Evolutionary conservation across 768 basidiomycete genomes (phyloP).

Genomic region (Suillus occidentalis): DNA sequence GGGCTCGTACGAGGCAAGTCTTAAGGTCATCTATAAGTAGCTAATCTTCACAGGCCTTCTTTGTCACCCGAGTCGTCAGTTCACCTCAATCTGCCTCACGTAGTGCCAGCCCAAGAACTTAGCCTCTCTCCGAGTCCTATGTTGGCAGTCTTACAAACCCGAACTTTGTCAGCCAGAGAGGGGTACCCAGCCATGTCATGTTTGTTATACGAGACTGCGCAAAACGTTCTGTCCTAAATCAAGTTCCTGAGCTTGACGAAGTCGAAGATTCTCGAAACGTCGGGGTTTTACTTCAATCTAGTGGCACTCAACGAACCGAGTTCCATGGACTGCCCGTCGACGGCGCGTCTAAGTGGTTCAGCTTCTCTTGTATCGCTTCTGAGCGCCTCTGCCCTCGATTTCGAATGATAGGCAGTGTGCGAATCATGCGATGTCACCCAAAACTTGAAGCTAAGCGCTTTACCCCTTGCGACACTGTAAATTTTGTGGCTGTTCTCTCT

Average conservation of each 20-base stretch:
- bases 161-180: neutral
- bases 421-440: neutral
- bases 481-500: neutral
- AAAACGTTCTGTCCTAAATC: neutral
- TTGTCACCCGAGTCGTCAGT: neutral
- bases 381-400: neutral
- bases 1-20: too few species aligned
- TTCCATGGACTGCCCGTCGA: neutral
- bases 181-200: neutral
- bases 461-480: neutral
- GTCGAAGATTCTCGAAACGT: neutral
- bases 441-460: neutral
- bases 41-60: constrained; percentile 3
- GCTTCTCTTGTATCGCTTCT: neutral
- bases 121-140: neutral
- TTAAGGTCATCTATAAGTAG: constrained; percentile 1
- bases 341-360: neutral
- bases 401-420: neutral
- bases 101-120: neutral
- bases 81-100: neutral
- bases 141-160: neutral
- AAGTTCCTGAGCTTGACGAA: neutral
- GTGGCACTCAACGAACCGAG: neutral
- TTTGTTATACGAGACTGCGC: neutral
- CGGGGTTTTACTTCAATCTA: neutral